phyloP scores from a whole-genome alignment of 345 rosid genomes.

The Gossypioides kirkii region DNA sequence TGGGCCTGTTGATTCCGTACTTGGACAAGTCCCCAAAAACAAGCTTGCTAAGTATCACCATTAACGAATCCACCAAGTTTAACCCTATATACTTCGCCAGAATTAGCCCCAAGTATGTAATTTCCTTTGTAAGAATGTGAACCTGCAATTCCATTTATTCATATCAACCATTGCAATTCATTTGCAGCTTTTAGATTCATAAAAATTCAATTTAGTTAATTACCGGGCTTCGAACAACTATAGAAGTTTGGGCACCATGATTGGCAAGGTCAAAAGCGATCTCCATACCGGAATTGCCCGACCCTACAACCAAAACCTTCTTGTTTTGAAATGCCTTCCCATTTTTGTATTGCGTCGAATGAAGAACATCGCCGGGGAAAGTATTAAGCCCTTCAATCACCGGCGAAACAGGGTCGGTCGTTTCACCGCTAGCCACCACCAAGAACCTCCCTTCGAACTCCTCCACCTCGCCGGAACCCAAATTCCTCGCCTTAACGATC shows the following conservation, averaged over 20 bases:
- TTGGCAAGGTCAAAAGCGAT: conserved; percentile 61
- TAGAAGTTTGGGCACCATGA: conserved; percentile 48
- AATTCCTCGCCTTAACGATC: no score
- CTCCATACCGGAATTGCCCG: conserved; percentile 90
- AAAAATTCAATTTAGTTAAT: no score
- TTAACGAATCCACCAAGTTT: conserved; percentile 33
- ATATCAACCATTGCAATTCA: neutral
- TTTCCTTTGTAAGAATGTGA: conserved; percentile 47
- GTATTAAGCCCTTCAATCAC: conserved; percentile 33
- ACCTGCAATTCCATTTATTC: conserved; percentile 27
- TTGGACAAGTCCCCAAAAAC: conserved; percentile 45
- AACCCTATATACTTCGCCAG: conserved; percentile 32
- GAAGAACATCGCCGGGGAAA: conserved; percentile 36
- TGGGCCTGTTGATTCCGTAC: conserved; percentile 27
- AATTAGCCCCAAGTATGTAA: conserved; percentile 28
- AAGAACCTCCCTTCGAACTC: no score
- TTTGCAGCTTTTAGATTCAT: no score
- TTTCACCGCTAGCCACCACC: conserved; percentile 69
- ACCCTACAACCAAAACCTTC: conserved; percentile 60
- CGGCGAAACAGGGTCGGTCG: conserved; percentile 36
- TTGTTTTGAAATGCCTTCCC: neutral
- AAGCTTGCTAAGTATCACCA: conserved; percentile 35
- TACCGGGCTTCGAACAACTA: conserved; percentile 71
- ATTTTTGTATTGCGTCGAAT: conserved; percentile 1
- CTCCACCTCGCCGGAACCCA: no score